These are phyloP conservation scores for Blepharisma japonicum DNA, from an alignment of 73 alveolate species.

Conservation along the genomic window DNA sequence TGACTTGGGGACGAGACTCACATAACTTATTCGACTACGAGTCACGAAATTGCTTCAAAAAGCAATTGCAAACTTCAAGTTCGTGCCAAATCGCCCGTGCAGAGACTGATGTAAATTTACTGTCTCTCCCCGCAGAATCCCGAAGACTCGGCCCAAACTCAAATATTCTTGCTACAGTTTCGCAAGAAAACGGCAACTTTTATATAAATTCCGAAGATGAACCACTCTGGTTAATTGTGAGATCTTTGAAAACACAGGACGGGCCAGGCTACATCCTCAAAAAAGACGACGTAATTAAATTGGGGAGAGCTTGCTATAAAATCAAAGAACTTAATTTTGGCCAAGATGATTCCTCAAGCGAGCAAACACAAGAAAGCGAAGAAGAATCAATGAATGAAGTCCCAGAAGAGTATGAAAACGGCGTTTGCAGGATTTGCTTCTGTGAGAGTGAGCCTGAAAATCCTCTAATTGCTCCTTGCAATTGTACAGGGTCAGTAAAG, in stretches of 20 bases:
- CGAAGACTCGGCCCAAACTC: not conserved
- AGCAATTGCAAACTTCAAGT: conserved; percentile 20
- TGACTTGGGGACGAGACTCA: conserved; percentile 66
- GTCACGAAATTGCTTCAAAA: conserved; percentile 31
- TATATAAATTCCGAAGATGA: not conserved
- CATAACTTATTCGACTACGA: conserved; percentile 69
- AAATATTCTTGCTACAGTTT: not conserved
- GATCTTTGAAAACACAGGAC: not conserved
- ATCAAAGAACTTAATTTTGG: conserved; percentile 20
- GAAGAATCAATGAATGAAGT: not conserved
- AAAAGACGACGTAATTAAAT: conserved; percentile 13
- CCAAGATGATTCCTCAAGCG: not conserved
- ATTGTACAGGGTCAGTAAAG: conserved; percentile 63
- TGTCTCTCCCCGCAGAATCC: not conserved
- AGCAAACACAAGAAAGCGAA: not conserved
- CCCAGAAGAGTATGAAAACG: not conserved
- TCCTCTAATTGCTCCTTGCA: conserved; percentile 47
- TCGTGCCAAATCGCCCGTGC: conserved; percentile 11
- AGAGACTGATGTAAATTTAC: conserved; percentile 2
- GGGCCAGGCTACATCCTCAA: not conserved
- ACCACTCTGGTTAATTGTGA: not conserved
- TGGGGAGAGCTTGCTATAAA: conserved; percentile 13
- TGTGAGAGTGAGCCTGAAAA: conserved; percentile 30
- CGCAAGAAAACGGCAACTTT: not conserved
- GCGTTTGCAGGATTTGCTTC: conserved; percentile 43